Conservation (phyloP, 805 yeast genomes). For the Kuraishia capsulata region DNA sequence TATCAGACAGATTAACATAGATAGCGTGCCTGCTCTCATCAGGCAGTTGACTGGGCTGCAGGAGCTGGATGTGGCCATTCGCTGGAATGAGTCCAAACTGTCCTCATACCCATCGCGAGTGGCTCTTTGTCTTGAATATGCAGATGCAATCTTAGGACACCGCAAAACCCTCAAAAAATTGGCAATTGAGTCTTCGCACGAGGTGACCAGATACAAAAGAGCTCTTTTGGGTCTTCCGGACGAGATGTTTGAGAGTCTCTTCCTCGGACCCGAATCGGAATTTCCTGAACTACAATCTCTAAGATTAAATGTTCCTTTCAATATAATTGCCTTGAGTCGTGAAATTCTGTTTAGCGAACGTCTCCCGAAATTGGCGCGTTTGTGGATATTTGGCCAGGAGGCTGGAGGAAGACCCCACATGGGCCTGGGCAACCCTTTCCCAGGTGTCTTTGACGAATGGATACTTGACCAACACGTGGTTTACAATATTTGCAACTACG, state of each 20-base stretch:
- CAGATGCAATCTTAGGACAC: conserved; percentile 1
- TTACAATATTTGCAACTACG: conserved; percentile 6
- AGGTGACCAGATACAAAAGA: conserved; percentile 1
- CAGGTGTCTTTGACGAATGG: conserved; percentile 31
- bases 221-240: neutral
- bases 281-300: conserved; percentile 1
- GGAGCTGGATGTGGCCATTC: conserved; percentile 1
- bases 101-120: neutral
- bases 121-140: conserved; percentile 1
- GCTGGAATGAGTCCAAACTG: conserved; percentile 3
- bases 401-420: conserved; percentile 30
- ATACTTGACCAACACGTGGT: conserved; percentile 30
- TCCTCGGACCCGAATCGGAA: neutral
- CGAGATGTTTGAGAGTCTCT: neutral
- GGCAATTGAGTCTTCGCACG: conserved; percentile 2
- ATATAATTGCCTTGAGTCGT: neutral
- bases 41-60: neutral
- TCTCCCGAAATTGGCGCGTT: conserved; percentile 11
- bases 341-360: neutral
- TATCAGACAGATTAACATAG: conserved; percentile 1
- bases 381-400: conserved; percentile 26
- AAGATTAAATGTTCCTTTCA: conserved; percentile 1
- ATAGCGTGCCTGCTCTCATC: conserved; percentile 1
- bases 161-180: conserved; percentile 1
- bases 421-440: conserved; percentile 29